phyloP scores from a whole-genome alignment of 1,139 yeast species.

The Blastobotrys malaysiensis region DNA sequence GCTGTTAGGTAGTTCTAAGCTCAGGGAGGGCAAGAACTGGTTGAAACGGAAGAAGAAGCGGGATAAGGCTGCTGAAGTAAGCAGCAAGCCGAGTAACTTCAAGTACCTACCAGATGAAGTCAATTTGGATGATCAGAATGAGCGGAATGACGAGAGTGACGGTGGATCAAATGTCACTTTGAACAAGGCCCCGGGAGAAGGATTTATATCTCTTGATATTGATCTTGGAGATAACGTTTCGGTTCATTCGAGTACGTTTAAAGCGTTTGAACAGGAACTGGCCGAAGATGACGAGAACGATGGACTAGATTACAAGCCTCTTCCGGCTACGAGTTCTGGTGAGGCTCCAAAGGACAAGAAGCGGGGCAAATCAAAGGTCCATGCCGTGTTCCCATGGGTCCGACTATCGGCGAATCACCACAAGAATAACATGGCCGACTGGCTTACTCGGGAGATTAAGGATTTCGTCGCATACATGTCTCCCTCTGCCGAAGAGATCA shows the following conservation, averaged over 20 bases:
- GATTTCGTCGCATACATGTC: conserved; percentile 86
- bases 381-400: conserved; percentile 69
- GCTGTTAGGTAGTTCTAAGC: not conserved
- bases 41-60: conserved; percentile 1
- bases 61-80: not conserved
- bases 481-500: conserved; percentile 74
- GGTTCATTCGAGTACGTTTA: conserved; percentile 21
- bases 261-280: conserved; percentile 22
- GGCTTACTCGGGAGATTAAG: conserved; percentile 82
- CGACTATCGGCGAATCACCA: conserved; percentile 65
- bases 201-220: conserved; percentile 24
- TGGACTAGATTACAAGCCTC: conserved; percentile 13
- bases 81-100: not conserved
- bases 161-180: conserved; percentile 16
- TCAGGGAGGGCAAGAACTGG: not conserved
- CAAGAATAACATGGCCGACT: conserved; percentile 73
- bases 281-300: conserved; percentile 16
- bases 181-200: conserved; percentile 36
- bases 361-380: conserved; percentile 17
- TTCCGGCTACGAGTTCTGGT: conserved; percentile 7
- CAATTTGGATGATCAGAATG: conserved; percentile 17
- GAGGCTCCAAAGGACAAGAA: conserved; percentile 20
- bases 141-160: conserved; percentile 39
- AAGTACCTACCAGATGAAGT: not conserved
- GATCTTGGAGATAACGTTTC: conserved; percentile 24